Evolutionary conservation across 2,329 filamentous ascomycete genomes (phyloP).

Genomic region (Camptophora hylomeconis): DNA sequence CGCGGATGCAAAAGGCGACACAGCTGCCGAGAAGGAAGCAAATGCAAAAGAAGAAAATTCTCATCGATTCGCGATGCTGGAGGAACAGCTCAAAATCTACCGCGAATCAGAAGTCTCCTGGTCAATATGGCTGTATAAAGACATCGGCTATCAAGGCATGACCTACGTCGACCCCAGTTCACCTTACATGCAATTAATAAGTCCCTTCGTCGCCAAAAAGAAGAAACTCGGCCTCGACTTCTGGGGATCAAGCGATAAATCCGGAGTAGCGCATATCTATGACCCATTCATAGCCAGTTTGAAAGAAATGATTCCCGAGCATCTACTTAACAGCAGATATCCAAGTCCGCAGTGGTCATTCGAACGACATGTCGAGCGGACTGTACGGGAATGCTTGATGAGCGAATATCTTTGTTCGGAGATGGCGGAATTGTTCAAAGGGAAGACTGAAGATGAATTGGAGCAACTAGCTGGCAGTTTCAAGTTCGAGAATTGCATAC

Average conservation of each 20-base stretch:
- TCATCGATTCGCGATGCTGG: constrained; percentile 35
- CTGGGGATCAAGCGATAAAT: constrained; percentile 37
- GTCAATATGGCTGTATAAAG: constrained; percentile 50
- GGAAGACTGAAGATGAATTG: constrained; percentile 37
- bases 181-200: constrained; percentile 38
- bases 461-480: constrained; percentile 43
- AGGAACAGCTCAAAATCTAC: constrained; percentile 39
- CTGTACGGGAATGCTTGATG: constrained; percentile 36
- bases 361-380: constrained; percentile 35
- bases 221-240: constrained; percentile 39
- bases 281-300: constrained; percentile 34
- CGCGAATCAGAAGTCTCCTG: constrained; percentile 39
- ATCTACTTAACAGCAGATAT: constrained; percentile 29
- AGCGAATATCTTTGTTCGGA: constrained; percentile 40
- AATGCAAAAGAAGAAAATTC: constrained; percentile 22
- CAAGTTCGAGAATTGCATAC: constrained; percentile 40
- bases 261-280: constrained; percentile 31
- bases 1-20: constrained; percentile 13
- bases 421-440: constrained; percentile 42
- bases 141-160: constrained; percentile 45
- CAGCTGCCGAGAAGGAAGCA: constrained; percentile 6
- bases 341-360: constrained; percentile 38
- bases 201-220: constrained; percentile 44
- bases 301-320: constrained; percentile 30
- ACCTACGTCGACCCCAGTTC: constrained; percentile 34